These are phyloP conservation scores for Zygosaccharomyces pseudorouxii DNA, from an alignment of 805 yeast genomes.

Conservation along the genomic window DNA sequence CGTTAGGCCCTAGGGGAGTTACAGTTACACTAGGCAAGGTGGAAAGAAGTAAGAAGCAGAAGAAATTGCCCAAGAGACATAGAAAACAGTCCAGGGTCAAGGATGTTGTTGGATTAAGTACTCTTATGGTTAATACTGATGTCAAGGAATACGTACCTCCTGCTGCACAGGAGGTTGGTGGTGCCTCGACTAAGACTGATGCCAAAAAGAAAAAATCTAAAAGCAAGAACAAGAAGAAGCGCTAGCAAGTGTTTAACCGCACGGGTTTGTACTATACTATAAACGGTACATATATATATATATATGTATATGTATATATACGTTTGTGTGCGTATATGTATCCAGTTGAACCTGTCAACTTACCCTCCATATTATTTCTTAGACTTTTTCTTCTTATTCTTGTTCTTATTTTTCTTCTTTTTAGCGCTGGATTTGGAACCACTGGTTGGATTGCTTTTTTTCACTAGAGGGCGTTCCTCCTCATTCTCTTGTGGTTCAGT, in stretches of 20 bases:
- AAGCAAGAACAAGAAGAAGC: slow-evolving; percentile 27
- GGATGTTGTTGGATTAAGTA: slow-evolving; percentile 27
- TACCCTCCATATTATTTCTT: slow-evolving; percentile 7
- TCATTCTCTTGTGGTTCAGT: neutral
- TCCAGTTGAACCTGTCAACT: slow-evolving; percentile 5
- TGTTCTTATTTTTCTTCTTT: slow-evolving; percentile 14
- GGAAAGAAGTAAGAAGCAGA: slow-evolving; percentile 17
- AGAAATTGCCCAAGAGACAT: slow-evolving; percentile 8
- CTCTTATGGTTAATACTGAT: slow-evolving; percentile 28
- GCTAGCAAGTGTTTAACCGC: slow-evolving; percentile 10
- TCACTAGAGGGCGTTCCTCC: neutral
- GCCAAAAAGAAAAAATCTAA: slow-evolving; percentile 11
- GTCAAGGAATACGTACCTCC: slow-evolving; percentile 25
- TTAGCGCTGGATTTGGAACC: slow-evolving; percentile 6
- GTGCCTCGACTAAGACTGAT: slow-evolving; percentile 1
- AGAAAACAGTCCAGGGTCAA: slow-evolving; percentile 11
- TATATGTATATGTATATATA: slow-evolving; percentile 6
- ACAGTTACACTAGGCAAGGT: slow-evolving; percentile 26
- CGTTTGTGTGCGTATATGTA: neutral
- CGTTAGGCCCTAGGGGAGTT: slow-evolving; percentile 68
- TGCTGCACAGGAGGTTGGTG: slow-evolving; percentile 11
- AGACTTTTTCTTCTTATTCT: slow-evolving; percentile 17
- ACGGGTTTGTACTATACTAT: too few relatives aligned
- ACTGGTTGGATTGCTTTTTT: neutral
- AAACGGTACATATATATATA: slow-evolving; percentile 7